Percentiles rank a stretch among this genome's conserved stretches.
These are phyloP conservation scores for Phylloporus sp. DNA, from an alignment of 768 basidiomycete species.

Conservation along the genomic window DNA sequence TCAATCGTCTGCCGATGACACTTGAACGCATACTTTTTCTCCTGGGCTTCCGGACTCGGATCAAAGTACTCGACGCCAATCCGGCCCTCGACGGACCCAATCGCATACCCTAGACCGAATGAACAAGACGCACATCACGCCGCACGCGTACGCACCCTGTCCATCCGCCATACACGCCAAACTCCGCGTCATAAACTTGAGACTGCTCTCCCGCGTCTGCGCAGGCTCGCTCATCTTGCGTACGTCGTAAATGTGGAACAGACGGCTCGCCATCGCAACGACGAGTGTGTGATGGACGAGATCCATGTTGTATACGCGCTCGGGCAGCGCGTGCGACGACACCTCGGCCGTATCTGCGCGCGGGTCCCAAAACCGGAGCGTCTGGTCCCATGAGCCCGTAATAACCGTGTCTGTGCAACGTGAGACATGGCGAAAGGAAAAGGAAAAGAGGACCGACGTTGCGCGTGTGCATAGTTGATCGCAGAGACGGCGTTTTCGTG, in stretches of 20 bases:
- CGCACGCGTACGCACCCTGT: constrained; percentile 52
- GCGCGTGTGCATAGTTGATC: constrained; percentile 64
- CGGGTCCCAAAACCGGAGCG: constrained; percentile 85
- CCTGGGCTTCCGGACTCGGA: constrained; percentile 69
- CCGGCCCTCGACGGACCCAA: constrained; percentile 89
- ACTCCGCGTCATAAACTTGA: constrained; percentile 93
- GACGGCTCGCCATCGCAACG: constrained; percentile 87
- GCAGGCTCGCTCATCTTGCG: constrained; percentile 71
- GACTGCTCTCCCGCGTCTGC: constrained; percentile 84
- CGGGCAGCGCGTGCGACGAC: constrained; percentile 62
- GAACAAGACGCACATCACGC: background rate
- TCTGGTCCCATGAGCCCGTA: constrained; percentile 91
- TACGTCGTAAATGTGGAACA: constrained; percentile 88
- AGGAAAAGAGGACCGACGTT: constrained; percentile 45
- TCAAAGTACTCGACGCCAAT: constrained; percentile 98
- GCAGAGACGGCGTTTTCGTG: constrained; percentile 79
- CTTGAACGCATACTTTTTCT: constrained; percentile 85
- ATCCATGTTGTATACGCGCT: constrained; percentile 84
- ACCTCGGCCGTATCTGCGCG: constrained; percentile 55
- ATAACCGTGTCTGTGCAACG: constrained; percentile 59
- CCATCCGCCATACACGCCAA: constrained; percentile 92
- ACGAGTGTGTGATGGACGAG: constrained; percentile 76
- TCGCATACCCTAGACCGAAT: constrained; percentile 57
- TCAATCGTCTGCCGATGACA: constrained; percentile 90
- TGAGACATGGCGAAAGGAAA: background rate